Base-by-base conservation (phyloP, 1,284 basidiomycete genomes). In the Trichosporon sp. region DNA sequence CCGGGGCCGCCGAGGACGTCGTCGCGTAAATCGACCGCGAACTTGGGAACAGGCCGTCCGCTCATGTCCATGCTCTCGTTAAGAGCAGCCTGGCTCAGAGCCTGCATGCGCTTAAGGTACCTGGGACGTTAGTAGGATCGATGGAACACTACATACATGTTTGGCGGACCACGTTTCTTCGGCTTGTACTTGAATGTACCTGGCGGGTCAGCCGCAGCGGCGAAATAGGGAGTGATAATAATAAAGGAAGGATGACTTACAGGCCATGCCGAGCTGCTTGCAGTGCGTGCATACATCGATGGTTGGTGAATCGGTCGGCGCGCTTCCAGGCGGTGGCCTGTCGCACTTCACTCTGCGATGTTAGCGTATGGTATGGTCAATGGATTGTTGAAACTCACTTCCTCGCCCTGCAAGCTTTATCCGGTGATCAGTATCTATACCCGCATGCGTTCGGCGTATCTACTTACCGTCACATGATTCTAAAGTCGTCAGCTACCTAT, bases 161-260 rank as follows among this genome's bases (percentile, higher is more conserved):
- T 94, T 0, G 92, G 93, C 3, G 93, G 93, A 0, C 93, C 93
- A 70, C 93, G 87, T 83, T 94, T 94, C 87, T 93, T 94, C 16
- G 93, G 93, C 82, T 92, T 91, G 81, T 94, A 94, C 78, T 94
- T 91, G 78, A 94, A 95, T 0, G 92, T 94, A 81, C 81, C 81
- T 83, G 68, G 19, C 2, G 32, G 66, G 32, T 32, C 1, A 68
- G 19, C 31, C 16, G 16, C 11, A 12, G 16, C 59, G 59, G 31
- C 12, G 59, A 61, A 16, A 16, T 61, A 21, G 19, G 51, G 16
- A 56, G 26, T 56, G 21, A 37, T 37, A 56, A 56, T 31, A 11
- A 26, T 56, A 26, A 26, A 26, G 26, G 32, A 14, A 6, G 31
- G 35, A 37, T n/a, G 16, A 76, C 80, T 71, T 35, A 83, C 92